Evolutionary conservation across 2,329 filamentous ascomycete genomes (phyloP).

Genomic region (Colletotrichum sp.): DNA sequence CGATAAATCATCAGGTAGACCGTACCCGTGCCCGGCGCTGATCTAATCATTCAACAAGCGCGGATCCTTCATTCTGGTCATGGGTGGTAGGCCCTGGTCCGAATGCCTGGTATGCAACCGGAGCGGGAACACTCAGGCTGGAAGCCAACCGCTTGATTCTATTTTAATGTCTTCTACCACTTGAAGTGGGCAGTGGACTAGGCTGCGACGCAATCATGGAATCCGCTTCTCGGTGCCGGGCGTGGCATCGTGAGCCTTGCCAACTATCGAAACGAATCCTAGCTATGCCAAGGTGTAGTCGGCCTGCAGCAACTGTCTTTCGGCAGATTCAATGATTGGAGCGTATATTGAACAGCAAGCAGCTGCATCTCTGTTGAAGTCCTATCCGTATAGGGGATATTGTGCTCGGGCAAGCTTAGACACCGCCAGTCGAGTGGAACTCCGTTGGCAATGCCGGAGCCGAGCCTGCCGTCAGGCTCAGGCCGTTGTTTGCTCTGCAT

Average conservation of each 20-base stretch:
- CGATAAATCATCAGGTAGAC: not conserved
- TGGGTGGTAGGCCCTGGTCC: not conserved
- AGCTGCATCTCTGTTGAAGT: not conserved
- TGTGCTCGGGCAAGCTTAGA: not conserved
- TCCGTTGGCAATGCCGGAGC: not conserved
- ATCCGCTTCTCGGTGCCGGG: not conserved
- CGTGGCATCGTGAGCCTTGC: not conserved
- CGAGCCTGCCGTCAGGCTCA: not conserved
- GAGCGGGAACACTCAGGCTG: not conserved
- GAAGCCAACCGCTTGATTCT: not conserved
- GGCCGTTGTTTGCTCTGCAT: not conserved
- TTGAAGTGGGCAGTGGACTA: not conserved
- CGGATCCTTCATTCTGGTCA: not conserved
- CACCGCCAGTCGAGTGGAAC: not conserved
- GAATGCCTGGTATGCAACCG: not conserved
- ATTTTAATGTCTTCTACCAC: constrained; percentile 8
- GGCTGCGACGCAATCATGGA: not conserved
- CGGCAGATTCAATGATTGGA: not conserved
- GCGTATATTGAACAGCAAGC: not conserved
- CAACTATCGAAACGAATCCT: not conserved
- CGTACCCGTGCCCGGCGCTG: not conserved
- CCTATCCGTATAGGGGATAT: not conserved
- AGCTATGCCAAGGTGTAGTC: not conserved
- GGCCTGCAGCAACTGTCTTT: not conserved
- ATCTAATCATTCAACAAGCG: not conserved